phyloP scores from a whole-genome alignment of 139 green algal genomes.

The Picochlorum sp. region DNA sequence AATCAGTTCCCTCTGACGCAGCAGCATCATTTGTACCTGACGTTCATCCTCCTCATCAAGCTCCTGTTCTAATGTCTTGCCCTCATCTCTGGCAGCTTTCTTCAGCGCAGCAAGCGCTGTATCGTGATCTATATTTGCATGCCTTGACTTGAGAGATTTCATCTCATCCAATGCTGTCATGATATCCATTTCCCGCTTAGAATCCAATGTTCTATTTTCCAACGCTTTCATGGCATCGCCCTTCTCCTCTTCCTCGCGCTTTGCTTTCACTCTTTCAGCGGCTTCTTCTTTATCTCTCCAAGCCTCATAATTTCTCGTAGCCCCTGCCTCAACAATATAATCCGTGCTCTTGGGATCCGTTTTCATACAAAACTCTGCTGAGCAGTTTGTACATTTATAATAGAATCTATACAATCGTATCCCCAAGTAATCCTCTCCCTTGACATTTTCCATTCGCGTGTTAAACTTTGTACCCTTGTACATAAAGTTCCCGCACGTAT shows the following conservation, averaged over 20 bases:
- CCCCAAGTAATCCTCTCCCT: conserved; percentile 87
- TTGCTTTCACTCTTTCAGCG: conserved; percentile 29
- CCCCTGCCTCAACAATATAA: conserved; percentile 90
- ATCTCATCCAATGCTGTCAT: conserved; percentile 91
- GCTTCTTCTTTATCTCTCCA: conserved; percentile 71
- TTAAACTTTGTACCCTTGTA: conserved; percentile 99
- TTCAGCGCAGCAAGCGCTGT: conserved; percentile 14
- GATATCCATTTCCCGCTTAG: conserved; percentile 94
- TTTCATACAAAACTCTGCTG: conserved; percentile 92
- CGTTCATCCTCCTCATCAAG: conserved; percentile 54
- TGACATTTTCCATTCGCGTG: conserved; percentile 87
- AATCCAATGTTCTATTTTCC: conserved; percentile 89
- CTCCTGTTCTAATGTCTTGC: conserved; percentile 9
- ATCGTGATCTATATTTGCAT: conserved; percentile 18
- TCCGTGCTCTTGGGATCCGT: conserved; percentile 93
- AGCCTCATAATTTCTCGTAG: conserved; percentile 89
- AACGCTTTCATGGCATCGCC: conserved; percentile 93
- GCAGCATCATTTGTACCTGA: conserved; percentile 56
- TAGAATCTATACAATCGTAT: conserved; percentile 90
- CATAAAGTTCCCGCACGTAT: conserved; percentile 95
- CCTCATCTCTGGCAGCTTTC: conserved; percentile 4
- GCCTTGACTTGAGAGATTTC: conserved; percentile 53
- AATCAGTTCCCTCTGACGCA: conserved; percentile 38
- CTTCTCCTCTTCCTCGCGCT: conserved; percentile 81
- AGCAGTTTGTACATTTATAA: conserved; percentile 85